Base-by-base conservation (phyloP, 2,329 filamentous ascomycete species). In the Acephala macrosclerotiorum region DNA sequence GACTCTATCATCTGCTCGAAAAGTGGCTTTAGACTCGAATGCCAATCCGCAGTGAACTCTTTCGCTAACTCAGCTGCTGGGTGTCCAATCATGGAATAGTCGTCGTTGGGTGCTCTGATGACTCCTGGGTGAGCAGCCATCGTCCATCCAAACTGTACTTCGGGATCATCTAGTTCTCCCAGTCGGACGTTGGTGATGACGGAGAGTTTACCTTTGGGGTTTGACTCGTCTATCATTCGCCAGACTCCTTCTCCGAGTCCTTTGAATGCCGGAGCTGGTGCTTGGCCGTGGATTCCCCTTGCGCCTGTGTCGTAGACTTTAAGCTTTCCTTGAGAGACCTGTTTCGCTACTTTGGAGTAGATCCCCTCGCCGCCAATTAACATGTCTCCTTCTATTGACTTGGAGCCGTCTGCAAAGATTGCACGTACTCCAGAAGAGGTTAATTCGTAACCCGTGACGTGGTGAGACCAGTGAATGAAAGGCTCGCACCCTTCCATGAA, bases 271-370 rank as follows among this genome's bases (percentile, higher is more conserved):
- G 83, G 81, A 0, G 83, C 87, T 0, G 87, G 86, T 8, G 89
- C 87, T 73, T 90, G 87, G 0, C 88, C 89, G 69, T 91, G 88
- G 26, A 91, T 89, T 1, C 87, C 87, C 57, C 88, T 77, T 0
- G 87, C 85, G 2, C 88, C 87, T 0, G 87, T 86, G 70, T 91
- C 88, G 72, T 84, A 90, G 4, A 87, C 83, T 74, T 88, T 89
- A 55, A 90, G 74, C 58, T 77, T 82, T 1, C 86, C 87, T 3
- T 79, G 78, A 0, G 85, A 87, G 3, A 90, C 77, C 76, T 91
- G 87, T 70, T 81, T 84, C 0, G 87, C 86, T 14, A 90, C 81
- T 59, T 81, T 80, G 9, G 87, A 89, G 71, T 86, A 84, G 47
- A 90, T 84, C 12, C 89, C 88, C 57, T 91, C 89, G 3, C 87